phyloP scores from a whole-genome alignment of 768 basidiomycete genomes.

The Ephemerocybe angulata region DNA sequence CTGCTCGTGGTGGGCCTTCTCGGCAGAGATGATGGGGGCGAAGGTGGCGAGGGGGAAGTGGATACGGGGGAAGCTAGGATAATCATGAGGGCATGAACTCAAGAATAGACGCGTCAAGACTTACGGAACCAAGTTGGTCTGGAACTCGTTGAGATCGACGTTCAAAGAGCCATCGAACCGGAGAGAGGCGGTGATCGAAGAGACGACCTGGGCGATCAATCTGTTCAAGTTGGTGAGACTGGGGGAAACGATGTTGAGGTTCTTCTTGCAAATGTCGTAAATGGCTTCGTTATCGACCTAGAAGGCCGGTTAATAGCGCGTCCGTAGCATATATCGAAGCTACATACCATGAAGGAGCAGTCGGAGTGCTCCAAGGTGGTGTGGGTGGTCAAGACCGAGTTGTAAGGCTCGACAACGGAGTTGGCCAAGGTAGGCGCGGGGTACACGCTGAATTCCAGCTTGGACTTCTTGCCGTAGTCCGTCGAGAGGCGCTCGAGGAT shows the following conservation, averaged over 20 bases:
- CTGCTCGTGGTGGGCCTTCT: constrained; percentile 94
- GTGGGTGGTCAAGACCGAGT: constrained; percentile 96
- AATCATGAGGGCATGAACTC: background rate
- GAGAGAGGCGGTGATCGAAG: constrained; percentile 93
- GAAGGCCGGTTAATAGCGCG: background rate
- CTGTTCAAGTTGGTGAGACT: constrained; percentile 94
- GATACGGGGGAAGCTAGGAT: constrained; percentile 88
- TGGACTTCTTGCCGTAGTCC: constrained; percentile 98
- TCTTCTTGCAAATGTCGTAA: constrained; percentile 99
- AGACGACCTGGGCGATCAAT: constrained; percentile 97
- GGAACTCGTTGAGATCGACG: constrained; percentile 97
- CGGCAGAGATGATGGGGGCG: constrained; percentile 91
- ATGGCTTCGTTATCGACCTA: constrained; percentile 99
- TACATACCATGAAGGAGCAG: constrained; percentile 94
- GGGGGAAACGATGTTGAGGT: constrained; percentile 78
- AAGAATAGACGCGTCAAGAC: constrained; percentile 27
- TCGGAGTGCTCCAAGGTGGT: constrained; percentile 99
- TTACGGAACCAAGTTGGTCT: constrained; percentile 96
- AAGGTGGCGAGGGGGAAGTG: constrained; percentile 98
- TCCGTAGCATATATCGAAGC: background rate
- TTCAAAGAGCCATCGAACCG: constrained; percentile 97
- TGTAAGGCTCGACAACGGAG: constrained; percentile 99
- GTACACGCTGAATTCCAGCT: constrained; percentile 97
- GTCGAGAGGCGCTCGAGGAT: constrained; percentile 92
- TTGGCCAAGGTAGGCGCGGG: constrained; percentile 91